Percentiles rank a stretch among this genome's conserved stretches.
Conservation (phyloP, 2,329 filamentous ascomycete genomes). For the Raffaelea arxii region DNA sequence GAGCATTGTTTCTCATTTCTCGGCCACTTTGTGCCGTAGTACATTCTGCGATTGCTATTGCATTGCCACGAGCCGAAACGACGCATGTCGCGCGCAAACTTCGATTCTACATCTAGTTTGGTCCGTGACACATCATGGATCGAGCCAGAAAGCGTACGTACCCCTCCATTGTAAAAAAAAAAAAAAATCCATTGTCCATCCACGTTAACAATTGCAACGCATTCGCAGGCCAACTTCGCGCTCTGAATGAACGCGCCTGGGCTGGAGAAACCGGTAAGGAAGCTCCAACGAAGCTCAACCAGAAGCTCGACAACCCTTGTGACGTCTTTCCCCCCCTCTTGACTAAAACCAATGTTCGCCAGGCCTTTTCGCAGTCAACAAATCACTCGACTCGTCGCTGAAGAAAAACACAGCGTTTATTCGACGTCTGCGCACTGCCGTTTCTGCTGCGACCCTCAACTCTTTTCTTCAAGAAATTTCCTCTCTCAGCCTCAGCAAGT, state of each 20-base stretch:
- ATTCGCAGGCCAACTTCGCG: constrained; percentile 83
- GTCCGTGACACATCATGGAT: constrained; percentile 44
- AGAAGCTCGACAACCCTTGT: background rate
- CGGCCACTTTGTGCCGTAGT: constrained; percentile 34
- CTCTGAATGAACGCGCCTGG: constrained; percentile 82
- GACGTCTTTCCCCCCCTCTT: constrained; percentile 9
- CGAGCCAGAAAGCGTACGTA: constrained; percentile 53
- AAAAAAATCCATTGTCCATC: too few species aligned
- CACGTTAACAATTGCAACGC: too few species aligned
- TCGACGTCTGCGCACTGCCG: constrained; percentile 83
- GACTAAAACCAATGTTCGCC: background rate
- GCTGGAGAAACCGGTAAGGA: constrained; percentile 69
- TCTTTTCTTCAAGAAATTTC: constrained; percentile 88
- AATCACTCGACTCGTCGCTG: constrained; percentile 82
- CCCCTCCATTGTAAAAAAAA: too few species aligned
- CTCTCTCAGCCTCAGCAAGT: constrained; percentile 86
- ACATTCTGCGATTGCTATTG: constrained; percentile 6
- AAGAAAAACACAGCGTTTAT: constrained; percentile 99
- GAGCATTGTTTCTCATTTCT: constrained; percentile 30
- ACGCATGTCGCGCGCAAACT: constrained; percentile 10
- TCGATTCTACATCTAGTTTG: background rate
- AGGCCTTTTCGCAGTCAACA: constrained; percentile 72
- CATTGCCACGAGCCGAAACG: constrained; percentile 1
- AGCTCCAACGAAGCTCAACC: background rate
- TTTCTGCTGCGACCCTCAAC: constrained; percentile 66